Evolutionary conservation across 805 yeast species (phyloP), one percentile per base, ranked within the genome.

Genomic region (Candida nanaspora): DNA sequence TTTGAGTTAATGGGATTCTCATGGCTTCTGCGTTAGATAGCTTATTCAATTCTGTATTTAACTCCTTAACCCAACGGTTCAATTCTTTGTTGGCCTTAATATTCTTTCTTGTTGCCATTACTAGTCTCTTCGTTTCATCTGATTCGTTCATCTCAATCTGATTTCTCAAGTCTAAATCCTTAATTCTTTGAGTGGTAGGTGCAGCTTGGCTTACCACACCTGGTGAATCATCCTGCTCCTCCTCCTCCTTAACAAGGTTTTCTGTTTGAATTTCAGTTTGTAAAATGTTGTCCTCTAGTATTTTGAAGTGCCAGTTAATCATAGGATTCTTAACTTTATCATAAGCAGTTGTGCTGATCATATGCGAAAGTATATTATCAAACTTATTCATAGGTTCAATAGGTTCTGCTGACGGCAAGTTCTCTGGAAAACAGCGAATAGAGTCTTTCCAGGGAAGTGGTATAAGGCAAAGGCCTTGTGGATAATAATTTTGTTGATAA

Each of bases 381-480:
- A 46, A 57, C 13, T 43, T 26, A 19, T 35, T 35, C 14, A 18
- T 46, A 10, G 53, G 44, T 21, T 20, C 25, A 4, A 31, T 25
- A 1, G 36, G 27, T 15, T 29, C 35, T 2, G 35, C 20, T 14
- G 6, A 5, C 8, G 35, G 35, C 13, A 37, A 4, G 13, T 25
- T 41, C 35, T 7, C 39, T 0, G 97, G 96, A 4, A 77, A 57
- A 27, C 73, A 68, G 39, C 97, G 66, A 3, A 87, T 59, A 55
- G 86, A 91, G 48, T 87, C 94, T 14, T 76, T 61, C 67, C 74
- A 83, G 1, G 98, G 96, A 19, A 85, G 50, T 25, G 71, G 68
- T 8, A 83, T 69, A 41, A 88, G 57, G 37, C 81, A 78, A 46
- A 91, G 74, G 0, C 96, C 96, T 42, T 83, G 78, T 0, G 91